Conservation (phyloP, 1,284 basidiomycete species). For the Trametes pubescens region DNA sequence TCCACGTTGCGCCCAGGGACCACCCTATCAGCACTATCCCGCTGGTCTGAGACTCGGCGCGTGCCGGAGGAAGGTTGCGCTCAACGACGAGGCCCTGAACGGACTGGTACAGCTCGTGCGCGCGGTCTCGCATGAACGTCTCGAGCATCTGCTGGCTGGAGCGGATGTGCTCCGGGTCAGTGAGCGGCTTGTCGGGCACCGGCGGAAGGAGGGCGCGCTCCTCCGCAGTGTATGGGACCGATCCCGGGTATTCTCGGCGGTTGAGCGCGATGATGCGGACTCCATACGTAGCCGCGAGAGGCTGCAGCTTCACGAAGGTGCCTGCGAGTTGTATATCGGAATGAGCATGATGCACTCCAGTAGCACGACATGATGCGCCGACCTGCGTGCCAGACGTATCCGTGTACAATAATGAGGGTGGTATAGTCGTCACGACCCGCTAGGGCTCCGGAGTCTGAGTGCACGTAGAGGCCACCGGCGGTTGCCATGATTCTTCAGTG, state of each 20-base stretch:
- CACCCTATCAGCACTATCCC: slow-evolving; percentile 38
- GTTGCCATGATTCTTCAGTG: not conserved
- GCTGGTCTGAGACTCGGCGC: slow-evolving; percentile 22
- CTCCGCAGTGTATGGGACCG: slow-evolving; percentile 24
- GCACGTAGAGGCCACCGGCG: slow-evolving; percentile 8
- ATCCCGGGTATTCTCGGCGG: slow-evolving; percentile 21
- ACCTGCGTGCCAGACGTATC: slow-evolving; percentile 29
- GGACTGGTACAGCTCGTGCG: slow-evolving; percentile 35
- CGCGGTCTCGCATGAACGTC: slow-evolving; percentile 26
- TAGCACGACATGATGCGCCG: not conserved
- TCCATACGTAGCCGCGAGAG: slow-evolving; percentile 5
- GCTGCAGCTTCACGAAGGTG: slow-evolving; percentile 34
- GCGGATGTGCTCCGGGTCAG: slow-evolving; percentile 25
- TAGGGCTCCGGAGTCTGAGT: slow-evolving; percentile 18
- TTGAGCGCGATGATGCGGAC: slow-evolving; percentile 21
- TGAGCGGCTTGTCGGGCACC: slow-evolving; percentile 10
- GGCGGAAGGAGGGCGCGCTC: slow-evolving; percentile 30
- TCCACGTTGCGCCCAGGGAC: slow-evolving; percentile 34
- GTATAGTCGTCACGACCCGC: slow-evolving; percentile 18
- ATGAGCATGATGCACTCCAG: not conserved
- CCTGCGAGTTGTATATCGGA: slow-evolving; percentile 20
- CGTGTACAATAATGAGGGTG: slow-evolving; percentile 27
- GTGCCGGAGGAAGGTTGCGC: slow-evolving; percentile 31
- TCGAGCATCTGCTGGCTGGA: slow-evolving; percentile 23
- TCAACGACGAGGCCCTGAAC: slow-evolving; percentile 36